phyloP scores from a whole-genome alignment of 306 rosid genomes.

The Cucumis cinereus region DNA sequence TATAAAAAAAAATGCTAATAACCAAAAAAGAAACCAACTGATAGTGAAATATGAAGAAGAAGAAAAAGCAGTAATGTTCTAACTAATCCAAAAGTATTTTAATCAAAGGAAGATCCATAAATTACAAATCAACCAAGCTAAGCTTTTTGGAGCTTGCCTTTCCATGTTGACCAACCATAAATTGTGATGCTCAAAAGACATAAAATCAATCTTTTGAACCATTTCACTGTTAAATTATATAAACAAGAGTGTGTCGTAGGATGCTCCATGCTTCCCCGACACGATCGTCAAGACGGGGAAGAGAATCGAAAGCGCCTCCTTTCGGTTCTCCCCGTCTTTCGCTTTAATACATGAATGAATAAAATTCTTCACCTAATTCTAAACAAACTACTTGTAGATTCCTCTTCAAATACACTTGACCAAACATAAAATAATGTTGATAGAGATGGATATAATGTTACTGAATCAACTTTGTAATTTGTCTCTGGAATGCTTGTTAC shows the following conservation, averaged over 20 bases:
- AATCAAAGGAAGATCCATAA: neutral
- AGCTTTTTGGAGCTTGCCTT: constrained; percentile 48
- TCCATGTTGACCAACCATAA: constrained; percentile 33
- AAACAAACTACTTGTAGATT: constrained; percentile 18
- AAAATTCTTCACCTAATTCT: constrained; percentile 36
- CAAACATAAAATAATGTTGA: constrained; percentile 15
- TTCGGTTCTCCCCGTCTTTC: constrained; percentile 21
- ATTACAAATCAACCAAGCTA: constrained; percentile 27
- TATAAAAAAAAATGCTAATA: neutral
- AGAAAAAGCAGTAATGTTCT: constrained; percentile 13
- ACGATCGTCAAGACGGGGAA: constrained; percentile 45
- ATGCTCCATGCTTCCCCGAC: constrained; percentile 69
- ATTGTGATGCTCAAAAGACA: constrained; percentile 46
- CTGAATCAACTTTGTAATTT: neutral
- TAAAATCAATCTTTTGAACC: constrained; percentile 64
- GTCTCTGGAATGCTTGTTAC: neutral
- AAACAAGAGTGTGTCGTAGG: constrained; percentile 59
- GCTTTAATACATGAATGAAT: constrained; percentile 16
- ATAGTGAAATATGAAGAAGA: neutral
- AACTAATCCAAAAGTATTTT: constrained; percentile 20
- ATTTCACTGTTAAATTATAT: constrained; percentile 16
- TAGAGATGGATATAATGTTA: constrained; percentile 2
- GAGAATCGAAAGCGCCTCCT: constrained; percentile 80
- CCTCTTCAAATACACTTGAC: constrained; percentile 19
- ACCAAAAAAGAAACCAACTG: neutral